A percentile compares a stretch with the other conserved stretches of the same genome.
Evolutionary conservation across 2,329 filamentous ascomycete genomes (phyloP).

Genomic region (Aspergillus sp.): DNA sequence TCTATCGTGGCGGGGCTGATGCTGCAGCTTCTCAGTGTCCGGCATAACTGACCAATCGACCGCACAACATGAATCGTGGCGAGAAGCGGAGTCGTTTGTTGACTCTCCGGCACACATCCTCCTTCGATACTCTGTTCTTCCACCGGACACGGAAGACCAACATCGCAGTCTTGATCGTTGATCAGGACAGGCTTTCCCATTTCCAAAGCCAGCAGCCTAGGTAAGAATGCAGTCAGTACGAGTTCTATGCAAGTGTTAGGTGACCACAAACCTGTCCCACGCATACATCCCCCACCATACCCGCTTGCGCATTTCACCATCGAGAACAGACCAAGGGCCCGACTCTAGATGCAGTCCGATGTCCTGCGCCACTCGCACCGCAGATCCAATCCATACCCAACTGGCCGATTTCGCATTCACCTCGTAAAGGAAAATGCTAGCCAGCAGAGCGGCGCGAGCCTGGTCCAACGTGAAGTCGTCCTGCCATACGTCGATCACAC

Average conservation of each 20-base stretch:
- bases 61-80: constrained; percentile 79
- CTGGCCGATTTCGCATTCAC: constrained; percentile 81
- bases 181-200: constrained; percentile 78
- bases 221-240: background rate
- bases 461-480: constrained; percentile 75
- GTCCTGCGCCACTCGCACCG: constrained; percentile 78
- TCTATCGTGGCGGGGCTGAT: constrained; percentile 67
- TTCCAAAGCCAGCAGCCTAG: constrained; percentile 70
- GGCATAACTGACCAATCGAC: constrained; percentile 70
- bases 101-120: constrained; percentile 41
- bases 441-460: constrained; percentile 67
- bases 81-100: constrained; percentile 68
- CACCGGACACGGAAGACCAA: constrained; percentile 71
- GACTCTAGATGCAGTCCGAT: constrained; percentile 76
- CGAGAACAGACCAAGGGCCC: constrained; percentile 69
- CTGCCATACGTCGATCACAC: constrained; percentile 75
- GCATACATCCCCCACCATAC: constrained; percentile 95
- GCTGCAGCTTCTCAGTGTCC: constrained; percentile 64
- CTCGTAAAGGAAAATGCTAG: constrained; percentile 78
- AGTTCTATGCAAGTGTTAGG: background rate
- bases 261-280: constrained; percentile 66
- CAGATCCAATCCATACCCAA: constrained; percentile 79
- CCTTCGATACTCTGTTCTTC: constrained; percentile 66
- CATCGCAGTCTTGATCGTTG: constrained; percentile 83
- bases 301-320: constrained; percentile 79